Conservation (phyloP, 768 basidiomycete genomes). For the Gelatoporia subvermispora region DNA sequence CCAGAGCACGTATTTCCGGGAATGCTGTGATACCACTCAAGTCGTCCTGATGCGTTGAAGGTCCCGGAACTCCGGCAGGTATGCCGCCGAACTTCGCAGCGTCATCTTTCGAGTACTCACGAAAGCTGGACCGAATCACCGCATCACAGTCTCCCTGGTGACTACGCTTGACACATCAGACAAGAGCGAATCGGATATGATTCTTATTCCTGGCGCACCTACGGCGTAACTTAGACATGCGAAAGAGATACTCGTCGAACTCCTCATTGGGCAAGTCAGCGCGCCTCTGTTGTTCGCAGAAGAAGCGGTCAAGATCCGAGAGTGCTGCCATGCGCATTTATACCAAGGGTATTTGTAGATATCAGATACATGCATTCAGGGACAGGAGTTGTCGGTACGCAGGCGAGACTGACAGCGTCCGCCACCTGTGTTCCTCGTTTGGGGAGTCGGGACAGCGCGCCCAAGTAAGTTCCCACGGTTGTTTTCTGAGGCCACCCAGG, state of each 20-base stretch:
- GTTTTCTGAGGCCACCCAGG: too few relatives aligned
- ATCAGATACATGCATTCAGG: background rate
- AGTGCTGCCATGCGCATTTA: background rate
- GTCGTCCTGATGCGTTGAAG: too few relatives aligned
- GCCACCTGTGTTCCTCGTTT: background rate
- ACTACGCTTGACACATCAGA: too few relatives aligned
- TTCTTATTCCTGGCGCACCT: too few relatives aligned
- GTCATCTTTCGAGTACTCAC: too few relatives aligned
- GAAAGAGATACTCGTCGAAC: slow-evolving; percentile 39
- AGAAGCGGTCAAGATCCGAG: slow-evolving; percentile 38
- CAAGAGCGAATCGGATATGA: too few relatives aligned
- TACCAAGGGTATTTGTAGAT: background rate
- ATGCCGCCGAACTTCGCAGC: too few relatives aligned
- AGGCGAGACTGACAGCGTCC: background rate
- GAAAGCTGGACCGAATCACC: too few relatives aligned
- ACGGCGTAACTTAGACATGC: background rate
- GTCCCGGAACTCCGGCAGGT: too few relatives aligned
- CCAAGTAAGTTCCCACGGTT: background rate
- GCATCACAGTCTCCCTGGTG: too few relatives aligned
- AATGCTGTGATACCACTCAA: too few relatives aligned
- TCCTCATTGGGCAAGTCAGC: slow-evolving; percentile 54
- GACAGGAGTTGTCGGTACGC: background rate
- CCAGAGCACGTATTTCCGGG: too few relatives aligned
- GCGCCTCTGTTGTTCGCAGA: slow-evolving; percentile 47
- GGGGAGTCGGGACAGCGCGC: background rate